Percentiles rank a stretch among this genome's conserved stretches.
phyloP scores from a whole-genome alignment of 2,329 filamentous ascomycete species.

The Pestalotiopsis sp. region DNA sequence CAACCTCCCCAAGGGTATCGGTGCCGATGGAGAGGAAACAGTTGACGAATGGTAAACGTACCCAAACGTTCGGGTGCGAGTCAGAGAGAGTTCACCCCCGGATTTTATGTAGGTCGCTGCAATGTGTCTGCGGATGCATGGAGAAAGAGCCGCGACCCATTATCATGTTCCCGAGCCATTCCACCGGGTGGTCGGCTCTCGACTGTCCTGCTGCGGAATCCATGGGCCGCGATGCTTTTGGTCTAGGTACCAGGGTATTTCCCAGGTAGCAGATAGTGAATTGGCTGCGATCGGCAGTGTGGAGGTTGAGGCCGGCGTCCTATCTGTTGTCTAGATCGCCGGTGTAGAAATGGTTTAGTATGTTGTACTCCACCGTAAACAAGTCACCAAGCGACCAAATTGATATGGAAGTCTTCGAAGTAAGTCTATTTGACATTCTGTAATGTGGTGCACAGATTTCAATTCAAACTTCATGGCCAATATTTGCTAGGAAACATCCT shows the following conservation, averaged over 20 bases:
- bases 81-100: not conserved
- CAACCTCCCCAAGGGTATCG: not conserved
- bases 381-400: not conserved
- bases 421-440: too few species aligned
- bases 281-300: not conserved
- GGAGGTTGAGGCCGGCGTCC: not conserved
- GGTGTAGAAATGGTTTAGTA: not conserved
- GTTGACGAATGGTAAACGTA: not conserved
- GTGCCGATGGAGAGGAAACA: not conserved
- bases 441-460: too few species aligned
- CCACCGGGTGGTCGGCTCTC: not conserved
- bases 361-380: not conserved
- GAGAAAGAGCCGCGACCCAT: not conserved
- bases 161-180: not conserved
- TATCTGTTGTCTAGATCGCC: not conserved
- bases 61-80: not conserved
- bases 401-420: too few species aligned
- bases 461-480: too few species aligned
- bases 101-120: not conserved
- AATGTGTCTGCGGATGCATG: not conserved
- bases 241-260: not conserved
- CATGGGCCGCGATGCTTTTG: not conserved
- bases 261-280: not conserved
- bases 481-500: too few species aligned
- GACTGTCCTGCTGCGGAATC: not conserved